Base-by-base conservation (phyloP, 2,329 filamentous ascomycete species). In the Domatiomyces globalis region DNA sequence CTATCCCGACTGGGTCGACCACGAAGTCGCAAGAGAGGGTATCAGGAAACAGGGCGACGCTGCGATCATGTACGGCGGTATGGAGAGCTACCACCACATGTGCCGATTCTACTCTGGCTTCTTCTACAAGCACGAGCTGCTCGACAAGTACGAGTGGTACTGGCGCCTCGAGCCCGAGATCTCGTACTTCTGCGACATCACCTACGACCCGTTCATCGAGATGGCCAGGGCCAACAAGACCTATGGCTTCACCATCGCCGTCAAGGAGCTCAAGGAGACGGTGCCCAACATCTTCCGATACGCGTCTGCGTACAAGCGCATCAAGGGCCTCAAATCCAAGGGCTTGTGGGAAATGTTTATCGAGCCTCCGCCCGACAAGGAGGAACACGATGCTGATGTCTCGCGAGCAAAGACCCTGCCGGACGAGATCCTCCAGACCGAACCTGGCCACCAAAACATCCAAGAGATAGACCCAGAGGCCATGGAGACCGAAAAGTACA, bases 131-230 rank as follows among this genome's bases (percentile, higher is more conserved):
- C 92, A 98, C 66, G 85, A 89, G 58, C 79, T 96, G 33, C 78
- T 98, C 45, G 79, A 85, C 65, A 96, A 96, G 70, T 98, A 96
- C 71, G 88, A 96, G 66, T 98, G 92, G 92, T 98, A 98, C 74
- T 98, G 92, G 92, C 87, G 92, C 57, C 75, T 98, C 62, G 92
- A 98, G 76, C 92, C 92, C 58, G 92, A 98, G 71, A 96, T 98
- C 79, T 95, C 90, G 73, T 98, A 96, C 73, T 98, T 98, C 73
- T 98, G 92, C 70, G 92, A 98, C 66, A 96, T 98, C 61, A 98
- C 92, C 58, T 98, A 98, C 51, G 92, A 98, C 67, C 92, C 92
- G 1, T 98, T 98, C 73, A 76, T 92, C 54, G 83, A 88, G 67
- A 98, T 98, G 92, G 86, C 86, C 55, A 82, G 89, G 60, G 71